Evolutionary conservation across 1,284 basidiomycete species (phyloP), one percentile per base, ranked within the genome.

Genomic region (Cerioporus squamosus): DNA sequence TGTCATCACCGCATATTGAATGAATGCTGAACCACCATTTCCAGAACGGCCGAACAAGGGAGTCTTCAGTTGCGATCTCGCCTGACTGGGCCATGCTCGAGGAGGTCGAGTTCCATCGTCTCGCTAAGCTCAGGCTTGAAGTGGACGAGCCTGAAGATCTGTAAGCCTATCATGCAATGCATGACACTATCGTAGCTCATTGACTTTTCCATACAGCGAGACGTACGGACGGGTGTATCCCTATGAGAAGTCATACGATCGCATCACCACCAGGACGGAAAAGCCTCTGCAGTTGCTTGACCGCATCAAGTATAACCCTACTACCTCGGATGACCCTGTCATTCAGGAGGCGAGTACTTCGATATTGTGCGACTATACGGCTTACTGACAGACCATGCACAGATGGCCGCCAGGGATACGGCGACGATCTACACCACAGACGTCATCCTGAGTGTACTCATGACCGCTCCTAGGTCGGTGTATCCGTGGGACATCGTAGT

Each of bases 401-500:
- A 94, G 92, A 84, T 94, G 63, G 91, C 90, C 44, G 77, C 84
- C 63, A 92, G 90, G 76, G 87, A 88, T 68, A 83, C 85, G 47
- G 95, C 93, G 14, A 88, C 86, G 42, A 88, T 99, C 58, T 99
- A 95, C 74, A 91, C 95, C 22, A 99, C 97, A 39, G 97, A 99
- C 79, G 89, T 92, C 63, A 98, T 99, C 71, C 86, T 99, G 49
- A 91, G 93, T 61, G 90, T 98, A 18, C 87, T 99, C 64, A 99
- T 99, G 97, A 95, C 92, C 68, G 91, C 97, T 8, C 89, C 95
- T 6, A 84, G 97, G 65, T 96, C 95, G 15, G 93, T 98, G 60
- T 97, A 98, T 78, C 97, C 97, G 23, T 99, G 97, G 97, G 97
- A 99, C 74, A 95, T 99, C 62, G 92, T 99, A 64, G 91, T 99